These are phyloP conservation scores for Acorus calamus DNA, from an alignment of 106 monocot genomes.

Conservation along the genomic window DNA sequence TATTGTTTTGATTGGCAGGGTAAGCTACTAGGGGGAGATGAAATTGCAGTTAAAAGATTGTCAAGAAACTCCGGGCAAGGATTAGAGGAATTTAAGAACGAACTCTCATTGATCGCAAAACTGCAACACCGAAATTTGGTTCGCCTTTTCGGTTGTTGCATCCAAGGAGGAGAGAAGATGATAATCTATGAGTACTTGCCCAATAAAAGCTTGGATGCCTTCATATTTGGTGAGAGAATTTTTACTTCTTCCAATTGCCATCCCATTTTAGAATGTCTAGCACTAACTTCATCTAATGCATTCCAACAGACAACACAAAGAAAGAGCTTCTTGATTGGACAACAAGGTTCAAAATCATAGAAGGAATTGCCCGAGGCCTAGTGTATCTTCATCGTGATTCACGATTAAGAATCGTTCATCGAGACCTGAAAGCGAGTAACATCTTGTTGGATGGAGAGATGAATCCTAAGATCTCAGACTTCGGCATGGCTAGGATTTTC, in stretches of 20 bases:
- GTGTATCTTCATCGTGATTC: no score
- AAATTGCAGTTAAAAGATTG: slow-evolving; percentile 6
- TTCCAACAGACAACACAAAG: no score
- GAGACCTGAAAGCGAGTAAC: no score
- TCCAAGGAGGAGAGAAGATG: slow-evolving; percentile 3
- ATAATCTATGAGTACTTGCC: slow-evolving; percentile 9
- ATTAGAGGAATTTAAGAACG: slow-evolving; percentile 3
- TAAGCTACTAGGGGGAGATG: background rate
- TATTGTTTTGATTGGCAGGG: no score
- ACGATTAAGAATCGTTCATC: no score
- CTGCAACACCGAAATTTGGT: slow-evolving; percentile 6
- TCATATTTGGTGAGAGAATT: slow-evolving; percentile 4
- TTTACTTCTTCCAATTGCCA: background rate
- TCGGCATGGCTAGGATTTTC: no score
- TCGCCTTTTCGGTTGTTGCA: background rate
- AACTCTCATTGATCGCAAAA: background rate
- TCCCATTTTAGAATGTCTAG: background rate
- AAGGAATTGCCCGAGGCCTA: no score
- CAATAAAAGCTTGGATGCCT: slow-evolving; percentile 1
- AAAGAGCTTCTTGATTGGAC: no score
- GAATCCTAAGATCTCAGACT: no score
- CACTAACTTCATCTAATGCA: no score
- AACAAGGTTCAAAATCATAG: no score
- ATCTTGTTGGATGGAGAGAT: no score
- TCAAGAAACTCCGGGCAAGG: slow-evolving; percentile 2